Evolutionary conservation across 306 rosid species (phyloP).

Genomic region (Pachyrhizus erosus): DNA sequence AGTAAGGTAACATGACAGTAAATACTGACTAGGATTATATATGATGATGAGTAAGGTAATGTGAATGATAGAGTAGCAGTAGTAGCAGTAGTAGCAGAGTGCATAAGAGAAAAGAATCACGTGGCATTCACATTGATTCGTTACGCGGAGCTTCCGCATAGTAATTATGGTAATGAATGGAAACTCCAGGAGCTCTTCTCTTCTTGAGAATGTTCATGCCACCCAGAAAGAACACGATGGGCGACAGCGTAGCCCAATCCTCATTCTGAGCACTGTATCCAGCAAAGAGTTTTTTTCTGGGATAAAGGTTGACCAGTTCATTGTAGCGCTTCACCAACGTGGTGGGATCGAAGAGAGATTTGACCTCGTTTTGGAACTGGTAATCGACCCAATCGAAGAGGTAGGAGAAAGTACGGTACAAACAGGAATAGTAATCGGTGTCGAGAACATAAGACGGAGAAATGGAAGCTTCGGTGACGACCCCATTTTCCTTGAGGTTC

Average conservation of each 20-base stretch:
- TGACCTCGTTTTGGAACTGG: conserved; percentile 53
- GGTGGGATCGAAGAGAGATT: not conserved
- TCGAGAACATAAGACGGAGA: conserved; percentile 42
- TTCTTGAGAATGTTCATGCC: conserved; percentile 45
- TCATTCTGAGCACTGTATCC: conserved; percentile 57
- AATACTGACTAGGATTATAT: no score
- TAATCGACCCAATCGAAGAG: conserved; percentile 49
- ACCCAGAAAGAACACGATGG: conserved; percentile 53
- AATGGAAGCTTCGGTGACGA: conserved; percentile 44
- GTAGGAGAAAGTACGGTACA: not conserved
- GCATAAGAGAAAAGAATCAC: no score
- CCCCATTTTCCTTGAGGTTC: conserved; percentile 31
- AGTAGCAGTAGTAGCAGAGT: no score
- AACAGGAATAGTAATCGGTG: not conserved
- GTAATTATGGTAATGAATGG: conserved; percentile 56
- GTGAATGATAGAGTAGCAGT: no score
- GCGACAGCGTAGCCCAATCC: conserved; percentile 53
- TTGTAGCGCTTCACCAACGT: conserved; percentile 7
- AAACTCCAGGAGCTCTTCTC: conserved; percentile 39
- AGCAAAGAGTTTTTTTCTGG: conserved; percentile 42
- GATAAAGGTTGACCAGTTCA: conserved; percentile 27
- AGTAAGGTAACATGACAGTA: no score
- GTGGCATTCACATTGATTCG: no score
- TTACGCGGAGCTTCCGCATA: no score
- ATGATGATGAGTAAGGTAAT: no score